Base-by-base conservation (phyloP, 768 basidiomycete genomes). In the Agrocybe pediades region DNA sequence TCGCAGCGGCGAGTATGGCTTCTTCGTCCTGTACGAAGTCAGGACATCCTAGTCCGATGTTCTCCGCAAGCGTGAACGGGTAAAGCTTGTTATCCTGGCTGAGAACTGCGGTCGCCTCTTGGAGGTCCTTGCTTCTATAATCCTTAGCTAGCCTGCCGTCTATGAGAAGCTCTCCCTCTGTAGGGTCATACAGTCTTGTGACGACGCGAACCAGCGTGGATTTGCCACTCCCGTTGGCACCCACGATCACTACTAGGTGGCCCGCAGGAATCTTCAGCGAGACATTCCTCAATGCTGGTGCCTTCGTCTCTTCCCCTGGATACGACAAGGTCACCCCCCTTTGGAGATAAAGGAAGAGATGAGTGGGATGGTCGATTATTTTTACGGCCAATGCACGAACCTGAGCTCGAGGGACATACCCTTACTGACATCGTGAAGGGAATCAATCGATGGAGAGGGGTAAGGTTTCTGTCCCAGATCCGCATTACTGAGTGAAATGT, bases 241-340 rank as follows among this genome's bases (percentile, higher is more conserved):
- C 83, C 6, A 86, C 83, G n/a, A 86, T 68, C 25, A 84, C 77
- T 16, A 81, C 76, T 11, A 84, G 70, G 23, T 78, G 71, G 2
- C 80, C 81, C 0, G 78, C 64, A 15, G 73, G 65, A 46, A 85
- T 76, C 2, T 56, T 66, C 19, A 84, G 68, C 0, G 77, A 76
- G 6, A 84, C 63, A 19, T 71, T 61, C 8, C 65, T 61, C 16
- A 83, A 53, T 3, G 73, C 75, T 20, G 69, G 68, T 2, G 56
- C 57, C 1, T 53, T 70, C 23, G 65, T 69, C 42, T 73, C 68
- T 46, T 67, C 68, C 19, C 72, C 76, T 0, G 83, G 82, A 57
- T 87, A 87, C 11, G 68, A 63, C 52, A 86, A 86, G 0, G 69
- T 68, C 0, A 86, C 74, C 46, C 83, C 61, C 17, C 85, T 86